Evolutionary conservation across 2,329 filamentous ascomycete species (phyloP).

Genomic region (Aschersonia sp.): DNA sequence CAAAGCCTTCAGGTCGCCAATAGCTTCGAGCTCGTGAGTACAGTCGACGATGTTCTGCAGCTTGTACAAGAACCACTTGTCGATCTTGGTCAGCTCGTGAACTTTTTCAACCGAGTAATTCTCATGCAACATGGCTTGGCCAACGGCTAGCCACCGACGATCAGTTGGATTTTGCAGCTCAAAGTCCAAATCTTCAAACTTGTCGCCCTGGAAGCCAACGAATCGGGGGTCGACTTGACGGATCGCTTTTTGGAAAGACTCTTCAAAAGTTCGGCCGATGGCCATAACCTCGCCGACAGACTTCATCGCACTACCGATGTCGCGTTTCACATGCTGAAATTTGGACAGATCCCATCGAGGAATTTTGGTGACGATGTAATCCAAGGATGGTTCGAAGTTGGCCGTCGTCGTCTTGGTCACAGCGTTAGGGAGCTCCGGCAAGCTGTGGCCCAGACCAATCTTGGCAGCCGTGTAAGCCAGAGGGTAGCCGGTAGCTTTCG

Average conservation of each 20-base stretch:
- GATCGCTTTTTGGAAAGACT: conserved; percentile 98
- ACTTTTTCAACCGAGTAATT: conserved; percentile 85
- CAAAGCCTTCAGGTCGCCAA: conserved; percentile 68
- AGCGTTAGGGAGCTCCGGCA: conserved; percentile 91
- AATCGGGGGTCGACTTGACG: conserved; percentile 90
- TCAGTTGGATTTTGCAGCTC: conserved; percentile 88
- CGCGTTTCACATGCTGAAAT: conserved; percentile 96
- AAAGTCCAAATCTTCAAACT: conserved; percentile 85
- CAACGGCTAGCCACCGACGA: conserved; percentile 91
- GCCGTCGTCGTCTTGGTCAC: conserved; percentile 98
- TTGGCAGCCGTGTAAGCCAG: conserved; percentile 96
- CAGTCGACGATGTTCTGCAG: conserved; percentile 93
- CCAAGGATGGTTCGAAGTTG: conserved; percentile 94
- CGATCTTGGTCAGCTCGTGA: conserved; percentile 92
- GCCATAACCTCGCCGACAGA: conserved; percentile 99
- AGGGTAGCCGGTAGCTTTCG: conserved; percentile 95
- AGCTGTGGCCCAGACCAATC: conserved; percentile 88
- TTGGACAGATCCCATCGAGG: conserved; percentile 97
- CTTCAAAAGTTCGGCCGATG: conserved; percentile 94
- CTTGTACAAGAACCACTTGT: conserved; percentile 99
- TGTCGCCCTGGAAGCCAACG: conserved; percentile 85
- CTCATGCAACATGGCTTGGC: conserved; percentile 95
- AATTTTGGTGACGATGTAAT: conserved; percentile 98
- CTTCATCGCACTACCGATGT: conserved; percentile 98
- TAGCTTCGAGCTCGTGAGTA: conserved; percentile 69